Evolutionary conservation across 1,139 yeast species (phyloP), one percentile per base, ranked within the genome.

Genomic region (Eremothecium cymbalariae): DNA sequence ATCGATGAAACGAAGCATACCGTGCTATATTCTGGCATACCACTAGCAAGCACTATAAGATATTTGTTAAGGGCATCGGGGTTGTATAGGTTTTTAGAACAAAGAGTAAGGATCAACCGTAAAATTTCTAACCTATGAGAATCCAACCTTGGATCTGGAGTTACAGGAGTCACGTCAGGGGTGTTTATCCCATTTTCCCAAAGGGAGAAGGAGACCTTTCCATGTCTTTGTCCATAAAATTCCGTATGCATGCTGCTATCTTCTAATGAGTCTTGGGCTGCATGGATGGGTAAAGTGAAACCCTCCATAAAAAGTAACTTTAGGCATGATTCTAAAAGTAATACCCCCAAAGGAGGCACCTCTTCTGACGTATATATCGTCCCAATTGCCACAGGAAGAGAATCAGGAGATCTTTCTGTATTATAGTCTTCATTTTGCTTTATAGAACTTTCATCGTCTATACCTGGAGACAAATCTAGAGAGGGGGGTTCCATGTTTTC

Each of bases 51-150:
- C 15, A 72, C 63, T 0, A 83, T 69, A 31, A 79, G 53, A 53
- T 74, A 82, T 32, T 63, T 16, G 79, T 75, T 2, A n/a, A 36
- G 22, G 17, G 25, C 21, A 15, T 76, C 67, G 1, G 61, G 47
- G 3, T 54, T 56, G 52, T 84, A 86, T 32, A 86, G 55, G 8
- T 78, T 66, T 32, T 68, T 70, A 0, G 95, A 80, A 16, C 73
- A 65, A n/a, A 88, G 58, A 0, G 79, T 66, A 5, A 82, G 48
- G 8, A 88, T 40, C 8, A 85, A 60, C 36, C 80, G 65, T 27
- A 90, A 49, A 2, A 83, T 62, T 45, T 83, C 94, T 4, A 76
- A 57, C 45, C 94, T 67, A 53, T 82, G 76, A 18, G 76, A 59
- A 43, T 83, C 93, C 27, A 74, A 50, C 7, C 68, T 64, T 4